Evolutionary conservation across 2,329 filamentous ascomycete species (phyloP), one percentile per base, ranked within the genome.

Genomic region (Balansia obtecta): DNA sequence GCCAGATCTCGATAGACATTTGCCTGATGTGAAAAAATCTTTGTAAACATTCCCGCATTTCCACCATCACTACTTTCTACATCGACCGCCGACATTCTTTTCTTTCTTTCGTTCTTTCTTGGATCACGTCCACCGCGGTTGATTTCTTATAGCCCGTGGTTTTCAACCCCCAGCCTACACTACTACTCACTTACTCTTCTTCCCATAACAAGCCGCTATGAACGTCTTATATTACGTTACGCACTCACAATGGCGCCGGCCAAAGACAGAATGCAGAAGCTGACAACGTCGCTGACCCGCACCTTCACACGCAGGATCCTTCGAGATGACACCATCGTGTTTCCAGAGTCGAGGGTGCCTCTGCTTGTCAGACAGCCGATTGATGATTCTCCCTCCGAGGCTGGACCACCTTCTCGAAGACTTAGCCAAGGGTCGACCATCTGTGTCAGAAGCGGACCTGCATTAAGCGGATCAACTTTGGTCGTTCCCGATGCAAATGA

Each of bases 121-220:
- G 16, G 16, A 46, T 45, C 42, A 52, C 30, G 18, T 47, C 46
- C 39, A 42, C 40, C 46, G 30, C 42, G 33, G n/a, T 9, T 15
- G 40, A 8, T 38, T 38, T 20, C 34, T 10, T 4, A 43, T 20
- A 38, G 43, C 38, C 45, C 45, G 37, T 42, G 18, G 42, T 5
- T 16, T 8, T n/a, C 9, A 46, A 16, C 22, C 30, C 48, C 13
- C 44, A 20, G 30, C 47, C 27, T n/a, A n/a, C n/a, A n/a, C n/a
- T n/a, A n/a, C n/a, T n/a, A n/a, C n/a, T n/a, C 30, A 20, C 34
- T 27, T 27, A 15, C 13, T 12, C 34, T 37, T 42, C 46, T 48
- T 48, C 20, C n/a, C 11, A 33, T 15, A 15, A 16, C 15, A 16
- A 20, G 41, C 54, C 55, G 55, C 50, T 54, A 55, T 56, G 55